A percentile compares a stretch with the other conserved stretches of the same genome.
Evolutionary conservation across 306 rosid genomes (phyloP).

Genomic region (Calophaca sinica): DNA sequence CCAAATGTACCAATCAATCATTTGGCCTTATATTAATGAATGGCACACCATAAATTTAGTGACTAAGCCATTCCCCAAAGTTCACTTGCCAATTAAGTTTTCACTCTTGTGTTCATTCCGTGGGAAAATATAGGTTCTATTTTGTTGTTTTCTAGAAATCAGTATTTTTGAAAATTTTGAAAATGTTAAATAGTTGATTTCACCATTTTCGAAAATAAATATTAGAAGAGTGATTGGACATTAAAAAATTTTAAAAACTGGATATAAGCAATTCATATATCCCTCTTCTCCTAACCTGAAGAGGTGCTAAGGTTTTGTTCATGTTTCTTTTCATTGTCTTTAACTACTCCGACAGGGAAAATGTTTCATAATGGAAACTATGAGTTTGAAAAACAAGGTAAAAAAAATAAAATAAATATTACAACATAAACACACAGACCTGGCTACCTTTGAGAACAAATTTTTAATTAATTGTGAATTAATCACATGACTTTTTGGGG

Average conservation of each 20-base stretch:
- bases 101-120: neutral
- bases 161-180: too few relatives aligned
- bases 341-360: constrained; percentile 7
- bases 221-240: too few relatives aligned
- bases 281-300: too few relatives aligned
- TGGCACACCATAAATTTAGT: neutral
- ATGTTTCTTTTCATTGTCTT: too few relatives aligned
- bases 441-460: constrained; percentile 30
- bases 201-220: too few relatives aligned
- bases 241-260: too few relatives aligned
- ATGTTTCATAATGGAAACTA: neutral
- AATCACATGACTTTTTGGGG: constrained; percentile 22
- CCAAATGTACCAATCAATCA: neutral
- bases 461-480: neutral
- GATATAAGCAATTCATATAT: too few relatives aligned
- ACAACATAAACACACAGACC: constrained; percentile 20
- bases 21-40: neutral
- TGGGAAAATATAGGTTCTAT: neutral
- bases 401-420: neutral
- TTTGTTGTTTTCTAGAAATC: too few relatives aligned
- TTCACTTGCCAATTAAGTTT: neutral
- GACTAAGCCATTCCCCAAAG: neutral
- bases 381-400: too few relatives aligned
- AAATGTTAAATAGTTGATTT: too few relatives aligned
- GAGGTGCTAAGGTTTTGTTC: too few relatives aligned